Evolutionary conservation across 208 protist species (phyloP), one percentile per base, ranked within the genome.

Genomic region (Vickermania spadyakhi): DNA sequence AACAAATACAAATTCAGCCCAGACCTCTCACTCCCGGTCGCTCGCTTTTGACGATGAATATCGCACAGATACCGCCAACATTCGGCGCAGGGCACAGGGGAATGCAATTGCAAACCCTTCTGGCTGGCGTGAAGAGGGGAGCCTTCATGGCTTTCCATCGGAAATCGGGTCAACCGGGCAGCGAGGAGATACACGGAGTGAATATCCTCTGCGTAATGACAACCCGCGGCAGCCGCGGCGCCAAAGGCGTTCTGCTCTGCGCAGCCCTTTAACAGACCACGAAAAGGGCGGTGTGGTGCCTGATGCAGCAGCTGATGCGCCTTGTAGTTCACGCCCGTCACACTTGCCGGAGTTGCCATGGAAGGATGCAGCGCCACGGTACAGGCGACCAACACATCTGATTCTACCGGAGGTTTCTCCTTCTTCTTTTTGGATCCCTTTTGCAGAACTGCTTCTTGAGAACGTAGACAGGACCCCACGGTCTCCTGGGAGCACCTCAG

Each of bases 231-330:
- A 0, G 88, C 88, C 7, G 83, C 74, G 0, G 79, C 75, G 1
- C 88, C 88, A 28, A 94, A 72, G 14, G 82, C 79, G 64, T 94
- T 94, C 60, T 94, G 88, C 76, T 94, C 88, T 4, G 88, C 88
- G 56, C 88, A 94, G 1, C 88, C 88, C 49, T 81, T 86, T 54
- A 94, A 69, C 31, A 94, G 83, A 2, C 88, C 88, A 0, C 68
- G 75, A 2, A 91, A 58, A 18, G 21, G 18, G 45, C 70, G 62
- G 22, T 57, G 36, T 45, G 36, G 18, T 7, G 36, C 11, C 36
- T 45, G 36, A 7, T 7, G 11, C 36, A 45, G 36, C 11, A 45
- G 36, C 11, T 18, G 36, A 45, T 45, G 36, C 36, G 36, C 36
- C 36, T 83, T 79, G 54, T 89, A 70, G 62, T 94, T 94, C 23